Evolutionary conservation across 345 rosid genomes (phyloP).

Genomic region (Salix udensis): DNA sequence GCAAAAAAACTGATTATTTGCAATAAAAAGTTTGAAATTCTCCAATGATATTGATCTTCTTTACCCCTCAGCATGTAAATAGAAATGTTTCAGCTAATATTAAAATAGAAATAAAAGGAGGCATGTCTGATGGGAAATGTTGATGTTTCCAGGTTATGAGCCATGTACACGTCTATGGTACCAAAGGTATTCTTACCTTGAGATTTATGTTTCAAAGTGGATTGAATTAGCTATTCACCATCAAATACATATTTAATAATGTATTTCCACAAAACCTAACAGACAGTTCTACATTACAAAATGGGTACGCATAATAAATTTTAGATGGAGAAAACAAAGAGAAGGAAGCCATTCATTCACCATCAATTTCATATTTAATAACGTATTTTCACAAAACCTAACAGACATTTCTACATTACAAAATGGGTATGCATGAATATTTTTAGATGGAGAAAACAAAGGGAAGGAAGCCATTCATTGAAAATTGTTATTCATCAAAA

Average conservation of each 20-base stretch:
- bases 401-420: background rate
- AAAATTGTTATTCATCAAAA: background rate
- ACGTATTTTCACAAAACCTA: background rate
- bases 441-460: background rate
- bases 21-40: background rate
- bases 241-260: background rate
- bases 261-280: background rate
- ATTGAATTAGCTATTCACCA: background rate
- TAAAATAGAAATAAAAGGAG: background rate
- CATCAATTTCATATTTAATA: background rate
- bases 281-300: background rate
- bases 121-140: background rate
- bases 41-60: background rate
- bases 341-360: background rate
- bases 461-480: background rate
- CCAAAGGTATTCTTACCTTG: background rate
- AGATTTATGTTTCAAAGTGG: background rate
- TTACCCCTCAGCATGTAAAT: background rate
- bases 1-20: background rate
- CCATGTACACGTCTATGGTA: background rate
- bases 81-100: background rate
- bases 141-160: background rate
- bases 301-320: background rate
- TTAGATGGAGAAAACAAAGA: background rate
- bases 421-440: background rate